Percentiles rank a stretch among this genome's conserved stretches.
phyloP scores from a whole-genome alignment of 2,329 filamentous ascomycete genomes.

The Cladorrhinum sp. region DNA sequence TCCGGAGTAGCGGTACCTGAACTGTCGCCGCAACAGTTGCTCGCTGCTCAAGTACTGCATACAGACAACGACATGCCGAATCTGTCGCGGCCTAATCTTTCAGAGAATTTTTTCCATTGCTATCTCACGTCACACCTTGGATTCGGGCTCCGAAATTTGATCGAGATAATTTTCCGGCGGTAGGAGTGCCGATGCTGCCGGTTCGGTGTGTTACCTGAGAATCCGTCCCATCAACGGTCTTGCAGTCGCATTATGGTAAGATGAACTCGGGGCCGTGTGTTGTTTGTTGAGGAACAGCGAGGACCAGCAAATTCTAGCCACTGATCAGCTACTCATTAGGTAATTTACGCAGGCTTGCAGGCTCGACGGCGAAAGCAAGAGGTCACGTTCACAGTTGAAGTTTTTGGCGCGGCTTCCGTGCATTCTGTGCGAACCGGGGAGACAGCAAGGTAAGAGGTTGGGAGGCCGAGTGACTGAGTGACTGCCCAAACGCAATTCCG shows the following conservation, averaged over 20 bases:
- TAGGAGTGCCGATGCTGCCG: conserved; percentile 7
- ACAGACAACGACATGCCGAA: neutral
- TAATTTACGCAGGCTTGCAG: conserved; percentile 4
- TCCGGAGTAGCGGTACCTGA: conserved; percentile 8
- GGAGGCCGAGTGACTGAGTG: conserved; percentile 1
- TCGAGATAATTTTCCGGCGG: conserved; percentile 6
- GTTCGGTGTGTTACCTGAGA: conserved; percentile 5
- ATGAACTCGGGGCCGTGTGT: neutral
- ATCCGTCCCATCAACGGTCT: neutral
- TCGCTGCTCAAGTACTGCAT: neutral
- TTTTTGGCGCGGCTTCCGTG: neutral
- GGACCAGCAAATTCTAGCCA: neutral
- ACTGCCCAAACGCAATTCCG: neutral
- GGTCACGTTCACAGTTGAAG: conserved; percentile 1
- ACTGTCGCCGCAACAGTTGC: neutral
- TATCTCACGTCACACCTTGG: conserved; percentile 1
- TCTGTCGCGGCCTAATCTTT: conserved; percentile 1
- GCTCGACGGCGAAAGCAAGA: neutral
- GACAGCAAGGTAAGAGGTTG: neutral
- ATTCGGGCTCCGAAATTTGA: conserved; percentile 3
- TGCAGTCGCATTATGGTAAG: neutral
- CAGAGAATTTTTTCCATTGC: neutral
- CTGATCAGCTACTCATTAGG: conserved; percentile 1
- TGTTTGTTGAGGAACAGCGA: neutral
- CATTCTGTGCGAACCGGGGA: neutral